Evolutionary conservation across 768 basidiomycete genomes (phyloP).

Genomic region (Suillus subalutaceus): DNA sequence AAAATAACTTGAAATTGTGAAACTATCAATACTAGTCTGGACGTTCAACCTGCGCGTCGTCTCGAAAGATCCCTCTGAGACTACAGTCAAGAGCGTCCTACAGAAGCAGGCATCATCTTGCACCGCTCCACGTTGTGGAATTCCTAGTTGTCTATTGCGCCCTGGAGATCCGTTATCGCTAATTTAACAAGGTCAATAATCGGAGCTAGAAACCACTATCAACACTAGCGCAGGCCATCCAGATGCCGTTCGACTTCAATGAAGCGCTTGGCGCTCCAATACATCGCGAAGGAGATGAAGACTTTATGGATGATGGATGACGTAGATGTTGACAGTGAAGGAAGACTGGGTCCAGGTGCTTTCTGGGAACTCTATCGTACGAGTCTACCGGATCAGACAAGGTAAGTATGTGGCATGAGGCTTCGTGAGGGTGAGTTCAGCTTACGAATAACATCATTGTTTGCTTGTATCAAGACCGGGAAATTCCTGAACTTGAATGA

Average conservation of each 20-base stretch:
- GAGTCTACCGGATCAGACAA: constrained; percentile 61
- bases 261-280: constrained; percentile 60
- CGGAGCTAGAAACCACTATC: constrained; percentile 80
- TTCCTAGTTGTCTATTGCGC: not conserved
- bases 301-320: constrained; percentile 85
- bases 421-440: constrained; percentile 53
- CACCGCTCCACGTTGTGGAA: not conserved
- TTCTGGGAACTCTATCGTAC: constrained; percentile 39
- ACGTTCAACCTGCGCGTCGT: too few relatives aligned
- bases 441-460: constrained; percentile 96
- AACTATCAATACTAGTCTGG: too few relatives aligned
- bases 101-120: too few relatives aligned
- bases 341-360: constrained; percentile 59
- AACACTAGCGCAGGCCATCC: constrained; percentile 76
- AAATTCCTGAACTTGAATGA: constrained; percentile 98
- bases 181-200: constrained; percentile 55
- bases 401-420: too few relatives aligned
- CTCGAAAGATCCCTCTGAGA: too few relatives aligned
- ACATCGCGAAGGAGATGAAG: constrained; percentile 85
- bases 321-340: constrained; percentile 89
- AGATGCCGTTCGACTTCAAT: constrained; percentile 82
- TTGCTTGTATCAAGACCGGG: constrained; percentile 93
- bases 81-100: too few relatives aligned
- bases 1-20: too few relatives aligned
- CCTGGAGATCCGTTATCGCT: not conserved